Percentiles rank a stretch among this genome's conserved stretches.
These are phyloP conservation scores for Penicillium sp. DNA, from an alignment of 2,329 filamentous ascomycete genomes.

Conservation along the genomic window DNA sequence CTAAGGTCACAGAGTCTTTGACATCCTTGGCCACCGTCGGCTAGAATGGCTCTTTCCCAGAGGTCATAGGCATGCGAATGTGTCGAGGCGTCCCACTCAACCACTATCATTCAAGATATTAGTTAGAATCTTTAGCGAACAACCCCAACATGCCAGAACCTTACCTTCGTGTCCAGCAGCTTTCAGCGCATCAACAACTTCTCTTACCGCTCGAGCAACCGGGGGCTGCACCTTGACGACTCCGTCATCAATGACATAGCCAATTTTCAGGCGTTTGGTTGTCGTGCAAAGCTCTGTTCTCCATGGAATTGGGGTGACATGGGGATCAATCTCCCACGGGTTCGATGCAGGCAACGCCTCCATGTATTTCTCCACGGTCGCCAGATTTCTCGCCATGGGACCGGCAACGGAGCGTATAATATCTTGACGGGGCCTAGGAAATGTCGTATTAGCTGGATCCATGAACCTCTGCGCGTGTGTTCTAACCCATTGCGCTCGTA, in stretches of 20 bases:
- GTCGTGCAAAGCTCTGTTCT: slow-evolving; percentile 21
- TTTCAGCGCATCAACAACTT: slow-evolving; percentile 53
- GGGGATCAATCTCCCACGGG: slow-evolving; percentile 33
- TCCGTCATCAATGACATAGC: slow-evolving; percentile 56
- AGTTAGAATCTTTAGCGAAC: not conserved
- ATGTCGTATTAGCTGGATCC: not conserved
- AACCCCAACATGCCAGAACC: slow-evolving; percentile 23
- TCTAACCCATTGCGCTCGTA: slow-evolving; percentile 33
- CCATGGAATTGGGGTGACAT: slow-evolving; percentile 36
- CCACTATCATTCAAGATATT: slow-evolving; percentile 18
- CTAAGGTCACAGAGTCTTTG: slow-evolving; percentile 25
- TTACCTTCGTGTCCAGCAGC: slow-evolving; percentile 52
- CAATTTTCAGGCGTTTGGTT: slow-evolving; percentile 51
- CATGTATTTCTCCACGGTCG: slow-evolving; percentile 30
- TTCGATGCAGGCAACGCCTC: slow-evolving; percentile 28
- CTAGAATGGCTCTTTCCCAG: slow-evolving; percentile 31
- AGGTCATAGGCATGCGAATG: slow-evolving; percentile 27
- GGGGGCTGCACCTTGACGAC: slow-evolving; percentile 60
- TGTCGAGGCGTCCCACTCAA: slow-evolving; percentile 30
- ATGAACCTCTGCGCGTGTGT: slow-evolving; percentile 9
- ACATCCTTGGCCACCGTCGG: slow-evolving; percentile 30
- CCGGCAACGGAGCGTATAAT: slow-evolving; percentile 27
- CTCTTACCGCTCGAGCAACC: slow-evolving; percentile 52
- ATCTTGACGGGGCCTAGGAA: slow-evolving; percentile 23
- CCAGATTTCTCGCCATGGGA: slow-evolving; percentile 24